These are phyloP conservation scores for Neurospora discreta DNA, from an alignment of 495 filamentous ascomycete genomes.

Conservation along the genomic window DNA sequence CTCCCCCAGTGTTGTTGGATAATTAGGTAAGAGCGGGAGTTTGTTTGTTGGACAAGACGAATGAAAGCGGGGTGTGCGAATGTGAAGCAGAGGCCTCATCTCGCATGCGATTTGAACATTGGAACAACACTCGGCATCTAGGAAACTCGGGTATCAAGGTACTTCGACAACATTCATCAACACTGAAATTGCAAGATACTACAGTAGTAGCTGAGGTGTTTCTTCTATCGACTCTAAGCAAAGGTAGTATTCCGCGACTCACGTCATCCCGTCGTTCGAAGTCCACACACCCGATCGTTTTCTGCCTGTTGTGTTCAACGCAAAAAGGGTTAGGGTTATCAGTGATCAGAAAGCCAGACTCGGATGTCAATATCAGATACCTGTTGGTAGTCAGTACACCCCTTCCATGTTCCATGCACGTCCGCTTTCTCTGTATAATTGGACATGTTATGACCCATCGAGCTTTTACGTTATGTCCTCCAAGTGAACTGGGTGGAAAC, in stretches of 20 bases:
- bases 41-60: background rate
- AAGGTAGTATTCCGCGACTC: background rate
- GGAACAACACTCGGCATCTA: background rate
- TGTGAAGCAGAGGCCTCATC: background rate
- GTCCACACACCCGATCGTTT: background rate
- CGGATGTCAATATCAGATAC: background rate
- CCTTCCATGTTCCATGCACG: background rate
- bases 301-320: background rate
- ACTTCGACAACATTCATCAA: background rate
- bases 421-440: background rate
- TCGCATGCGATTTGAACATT: background rate
- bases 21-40: background rate
- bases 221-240: too few species aligned
- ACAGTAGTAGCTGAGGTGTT: too few species aligned
- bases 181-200: too few species aligned
- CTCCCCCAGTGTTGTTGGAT: background rate
- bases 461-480: background rate
- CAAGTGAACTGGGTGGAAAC: background rate
- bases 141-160: background rate
- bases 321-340: background rate
- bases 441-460: background rate
- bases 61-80: background rate
- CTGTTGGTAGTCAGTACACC: background rate
- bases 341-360: background rate
- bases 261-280: background rate